A percentile compares a stretch with the other conserved stretches of the same genome.
These are phyloP conservation scores for Rhododendron molle DNA, from an alignment of 148 eudicot genomes.

Conservation along the genomic window DNA sequence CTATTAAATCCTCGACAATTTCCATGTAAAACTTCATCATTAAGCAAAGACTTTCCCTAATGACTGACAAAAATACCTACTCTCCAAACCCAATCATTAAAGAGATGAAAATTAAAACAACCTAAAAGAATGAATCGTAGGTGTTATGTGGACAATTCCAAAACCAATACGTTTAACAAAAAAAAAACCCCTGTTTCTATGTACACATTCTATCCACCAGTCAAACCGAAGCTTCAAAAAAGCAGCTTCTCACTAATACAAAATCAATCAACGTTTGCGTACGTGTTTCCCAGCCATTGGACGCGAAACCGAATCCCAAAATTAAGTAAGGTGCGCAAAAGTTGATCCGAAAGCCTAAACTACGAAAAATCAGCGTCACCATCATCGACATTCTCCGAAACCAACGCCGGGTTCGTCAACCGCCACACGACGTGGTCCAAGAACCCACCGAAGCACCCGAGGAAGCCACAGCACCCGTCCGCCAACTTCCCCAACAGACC, in stretches of 20 bases:
- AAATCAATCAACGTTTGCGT: not conserved
- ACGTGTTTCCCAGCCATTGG: not conserved
- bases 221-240: constrained; percentile 14
- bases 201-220: constrained; percentile 1
- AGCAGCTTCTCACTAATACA: not conserved
- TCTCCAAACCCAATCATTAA: not conserved
- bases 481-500: constrained; percentile 8
- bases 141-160: not conserved
- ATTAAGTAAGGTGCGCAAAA: no score
- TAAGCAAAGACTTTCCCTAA: not conserved
- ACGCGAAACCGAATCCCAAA: no score
- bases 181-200: not conserved
- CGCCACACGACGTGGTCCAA: constrained; percentile 8
- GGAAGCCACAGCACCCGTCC: constrained; percentile 17
- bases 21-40: not conserved
- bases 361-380: not conserved
- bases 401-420: not conserved
- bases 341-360: not conserved
- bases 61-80: no score
- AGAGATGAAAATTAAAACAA: not conserved
- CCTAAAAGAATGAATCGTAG: not conserved
- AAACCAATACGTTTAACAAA: not conserved
- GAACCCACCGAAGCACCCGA: constrained; percentile 22
- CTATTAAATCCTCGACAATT: not conserved
- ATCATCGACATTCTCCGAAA: not conserved